phyloP scores from a whole-genome alignment of 192 early-diverging fungal species.

The Funneliformis geosporum region DNA sequence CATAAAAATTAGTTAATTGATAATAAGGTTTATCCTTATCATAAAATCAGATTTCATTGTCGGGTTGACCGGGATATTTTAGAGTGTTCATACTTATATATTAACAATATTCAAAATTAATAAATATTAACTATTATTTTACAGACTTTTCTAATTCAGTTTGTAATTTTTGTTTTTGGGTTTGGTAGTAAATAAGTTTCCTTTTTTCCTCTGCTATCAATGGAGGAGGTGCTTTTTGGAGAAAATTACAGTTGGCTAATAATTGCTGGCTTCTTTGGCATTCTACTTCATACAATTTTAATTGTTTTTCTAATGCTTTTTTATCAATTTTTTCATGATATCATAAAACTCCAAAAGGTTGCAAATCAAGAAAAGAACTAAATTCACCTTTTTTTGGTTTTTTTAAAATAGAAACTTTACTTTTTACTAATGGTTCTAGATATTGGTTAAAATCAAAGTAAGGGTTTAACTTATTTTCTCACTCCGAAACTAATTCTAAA shows the following conservation, averaged over 20 bases:
- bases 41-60: no score
- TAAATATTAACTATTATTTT: no score
- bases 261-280: not conserved
- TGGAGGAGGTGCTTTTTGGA: not conserved
- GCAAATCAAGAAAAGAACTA: conserved; percentile 16
- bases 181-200: conserved; percentile 26
- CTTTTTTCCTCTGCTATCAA: conserved; percentile 10
- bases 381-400: not conserved
- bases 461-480: not conserved
- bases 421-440: conserved; percentile 1
- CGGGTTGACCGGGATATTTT: no score
- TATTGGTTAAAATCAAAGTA: conserved; percentile 15
- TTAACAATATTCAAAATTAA: no score
- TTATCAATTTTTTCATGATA: conserved; percentile 9
- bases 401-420: conserved; percentile 12
- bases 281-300: conserved; percentile 18
- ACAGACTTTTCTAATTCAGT: not conserved
- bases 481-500: conserved; percentile 8
- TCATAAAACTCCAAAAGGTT: conserved; percentile 27
- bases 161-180: conserved; percentile 12
- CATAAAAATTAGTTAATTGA: no score
- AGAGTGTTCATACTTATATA: no score
- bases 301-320: conserved; percentile 12
- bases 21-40: no score
- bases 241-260: not conserved